These are phyloP conservation scores for Stagonosporopsis chrysanthemi DNA, from an alignment of 2,329 filamentous ascomycete species.

Conservation along the genomic window DNA sequence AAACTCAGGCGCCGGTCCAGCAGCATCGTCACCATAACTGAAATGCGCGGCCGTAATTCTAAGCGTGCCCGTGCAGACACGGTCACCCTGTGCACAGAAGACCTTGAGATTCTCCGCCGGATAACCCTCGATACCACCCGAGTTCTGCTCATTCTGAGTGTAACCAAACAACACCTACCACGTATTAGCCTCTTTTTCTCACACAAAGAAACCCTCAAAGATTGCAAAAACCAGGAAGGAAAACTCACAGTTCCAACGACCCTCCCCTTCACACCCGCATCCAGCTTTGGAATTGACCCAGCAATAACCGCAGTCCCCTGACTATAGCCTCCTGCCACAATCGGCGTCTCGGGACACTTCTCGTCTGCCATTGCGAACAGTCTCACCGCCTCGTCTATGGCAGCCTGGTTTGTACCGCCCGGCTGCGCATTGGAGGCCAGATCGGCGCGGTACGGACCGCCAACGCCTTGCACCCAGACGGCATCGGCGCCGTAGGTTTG, in stretches of 20 bases:
- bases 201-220: too few species aligned
- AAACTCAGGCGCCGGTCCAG: slow-evolving; percentile 36
- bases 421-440: slow-evolving; percentile 45
- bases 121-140: slow-evolving; percentile 45
- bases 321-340: slow-evolving; percentile 53
- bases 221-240: not conserved
- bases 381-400: slow-evolving; percentile 45
- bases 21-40: slow-evolving; percentile 39
- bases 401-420: slow-evolving; percentile 40
- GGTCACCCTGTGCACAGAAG: slow-evolving; percentile 46
- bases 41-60: slow-evolving; percentile 45
- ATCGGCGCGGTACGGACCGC: slow-evolving; percentile 46
- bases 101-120: slow-evolving; percentile 44
- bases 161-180: slow-evolving; percentile 49
- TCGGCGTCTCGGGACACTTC: slow-evolving; percentile 49
- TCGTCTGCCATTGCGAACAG: slow-evolving; percentile 48
- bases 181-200: not conserved
- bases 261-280: slow-evolving; percentile 33
- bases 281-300: slow-evolving; percentile 41
- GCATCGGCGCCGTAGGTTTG: slow-evolving; percentile 31
- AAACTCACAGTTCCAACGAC: slow-evolving; percentile 42
- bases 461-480: slow-evolving; percentile 45
- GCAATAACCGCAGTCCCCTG: slow-evolving; percentile 53
- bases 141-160: slow-evolving; percentile 50
- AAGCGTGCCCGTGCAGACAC: slow-evolving; percentile 47